A percentile compares a stretch with the other conserved stretches of the same genome.
These are phyloP conservation scores for Pythium plurisporium DNA, from an alignment of 352 stramenopile species.

Conservation along the genomic window DNA sequence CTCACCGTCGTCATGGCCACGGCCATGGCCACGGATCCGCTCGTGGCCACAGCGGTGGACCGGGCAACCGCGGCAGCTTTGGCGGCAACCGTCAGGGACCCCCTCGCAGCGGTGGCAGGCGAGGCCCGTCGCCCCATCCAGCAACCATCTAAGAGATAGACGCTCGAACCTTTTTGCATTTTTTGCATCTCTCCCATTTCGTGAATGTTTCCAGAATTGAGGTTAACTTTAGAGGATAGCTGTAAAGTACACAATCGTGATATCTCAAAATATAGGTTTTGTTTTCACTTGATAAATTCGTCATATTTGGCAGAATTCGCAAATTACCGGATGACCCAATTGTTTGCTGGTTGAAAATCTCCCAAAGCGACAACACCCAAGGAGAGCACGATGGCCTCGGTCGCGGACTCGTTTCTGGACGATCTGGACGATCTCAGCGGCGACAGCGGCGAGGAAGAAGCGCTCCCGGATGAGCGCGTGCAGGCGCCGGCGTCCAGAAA, in stretches of 20 bases:
- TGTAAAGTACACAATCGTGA: constrained; percentile 23
- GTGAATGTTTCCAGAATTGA: constrained; percentile 8
- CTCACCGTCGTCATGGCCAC: constrained; percentile 11
- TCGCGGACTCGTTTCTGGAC: constrained; percentile 87
- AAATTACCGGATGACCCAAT: not conserved
- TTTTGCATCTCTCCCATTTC: constrained; percentile 5
- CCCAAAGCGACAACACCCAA: not conserved
- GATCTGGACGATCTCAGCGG: constrained; percentile 87
- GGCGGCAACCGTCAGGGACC: constrained; percentile 8
- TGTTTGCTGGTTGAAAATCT: not conserved
- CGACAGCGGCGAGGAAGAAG: constrained; percentile 68
- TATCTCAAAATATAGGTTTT: constrained; percentile 7
- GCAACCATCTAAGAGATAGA: constrained; percentile 21
- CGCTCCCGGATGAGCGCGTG: constrained; percentile 20
- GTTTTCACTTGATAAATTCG: not conserved
- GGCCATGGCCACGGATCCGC: constrained; percentile 10
- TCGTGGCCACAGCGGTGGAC: constrained; percentile 18
- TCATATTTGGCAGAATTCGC: not conserved
- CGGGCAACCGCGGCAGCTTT: constrained; percentile 5
- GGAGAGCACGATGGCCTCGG: constrained; percentile 51
- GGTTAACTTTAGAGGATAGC: constrained; percentile 24
- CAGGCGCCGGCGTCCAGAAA: constrained; percentile 12
- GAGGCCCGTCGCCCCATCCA: constrained; percentile 13
- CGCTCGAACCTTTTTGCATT: not conserved
- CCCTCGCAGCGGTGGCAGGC: constrained; percentile 11